Evolutionary conservation across 345 rosid species (phyloP), one percentile per base, ranked within the genome.

Genomic region (Populus euphratica): DNA sequence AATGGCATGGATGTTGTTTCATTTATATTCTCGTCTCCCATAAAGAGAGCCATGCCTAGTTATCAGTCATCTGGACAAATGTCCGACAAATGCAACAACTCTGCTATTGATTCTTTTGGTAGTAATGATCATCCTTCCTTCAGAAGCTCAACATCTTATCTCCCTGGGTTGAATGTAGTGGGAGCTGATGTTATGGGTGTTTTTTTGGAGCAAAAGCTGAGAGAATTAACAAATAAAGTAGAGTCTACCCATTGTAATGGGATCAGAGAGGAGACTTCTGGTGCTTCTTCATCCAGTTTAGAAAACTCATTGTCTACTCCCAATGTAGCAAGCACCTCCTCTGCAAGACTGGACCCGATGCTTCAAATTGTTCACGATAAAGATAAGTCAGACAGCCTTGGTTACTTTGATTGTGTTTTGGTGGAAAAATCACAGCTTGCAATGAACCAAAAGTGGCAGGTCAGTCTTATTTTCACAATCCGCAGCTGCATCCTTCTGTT

Each of bases 1-100:
- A 83, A 81, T 49, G 85, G 87, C 71, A 86, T 80, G 85, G 95
- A 94, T 85, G 89, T 94, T 76, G 87, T 94, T 87, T 94, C 97
- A 25, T 94, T 94, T 84, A 93, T 94, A 14, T 94, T 94, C 76
- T 85, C 94, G 6, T 89, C 98, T 64, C 97, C 97, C 38, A 84
- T 93, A 38, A 87, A 80, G 80, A 85, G 87, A 78, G 69, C 86
- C 66, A 69, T 73, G 56, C 76, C 77, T 81, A 82, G 80, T 72
- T 35, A 85, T 5, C 83, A 78, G 78, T 72, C 83, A 44, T 83
- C 87, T 47, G 81, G 80, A 71, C 77, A 66, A 66, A 72, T 18
- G 52, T 70, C 23, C 56, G 86, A 75, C 74, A 83, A 83, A 67
- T 77, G 59, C 41, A 75, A 79, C 75, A 73, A 79, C 75, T 68